Evolutionary conservation across 345 rosid genomes (phyloP).

Genomic region (Leavenworthia alabamica): DNA sequence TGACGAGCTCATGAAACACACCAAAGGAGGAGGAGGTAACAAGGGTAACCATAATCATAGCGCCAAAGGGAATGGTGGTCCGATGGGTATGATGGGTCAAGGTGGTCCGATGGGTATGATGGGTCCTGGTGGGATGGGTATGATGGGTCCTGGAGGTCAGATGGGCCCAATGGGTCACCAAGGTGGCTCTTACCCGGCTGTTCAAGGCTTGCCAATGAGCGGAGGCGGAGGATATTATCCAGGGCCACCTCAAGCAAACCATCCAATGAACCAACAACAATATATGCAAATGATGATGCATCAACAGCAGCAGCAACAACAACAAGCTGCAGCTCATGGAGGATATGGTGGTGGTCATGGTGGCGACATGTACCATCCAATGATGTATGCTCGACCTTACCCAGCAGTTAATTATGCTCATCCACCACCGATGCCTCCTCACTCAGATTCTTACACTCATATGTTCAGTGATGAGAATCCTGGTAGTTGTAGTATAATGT

Average conservation of each 20-base stretch:
- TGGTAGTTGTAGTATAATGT: conserved; percentile 82
- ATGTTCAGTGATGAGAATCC: conserved; percentile 90
- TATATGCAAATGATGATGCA: conserved; percentile 41
- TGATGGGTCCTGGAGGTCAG: conserved; percentile 32
- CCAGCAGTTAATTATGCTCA: conserved; percentile 52
- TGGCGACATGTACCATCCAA: conserved; percentile 67
- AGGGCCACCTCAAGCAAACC: conserved; percentile 29
- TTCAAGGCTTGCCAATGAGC: conserved; percentile 73
- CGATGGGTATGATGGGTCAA: conserved; percentile 35
- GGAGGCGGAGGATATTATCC: conserved; percentile 39
- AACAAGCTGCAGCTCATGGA: conserved; percentile 43
- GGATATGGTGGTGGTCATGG: conserved; percentile 63
- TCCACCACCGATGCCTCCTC: conserved; percentile 48
- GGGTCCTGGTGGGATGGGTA: conserved; percentile 31
- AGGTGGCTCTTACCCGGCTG: conserved; percentile 46
- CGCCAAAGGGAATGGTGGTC: conserved; percentile 23
- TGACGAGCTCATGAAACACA: conserved; percentile 39
- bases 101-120: conserved; percentile 30
- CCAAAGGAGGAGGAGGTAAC: conserved; percentile 31
- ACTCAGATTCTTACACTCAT: conserved; percentile 53
- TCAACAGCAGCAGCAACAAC: conserved; percentile 11
- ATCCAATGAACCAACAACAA: conserved; percentile 44
- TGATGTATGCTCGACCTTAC: conserved; percentile 70
- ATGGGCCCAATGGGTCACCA: conserved; percentile 35
- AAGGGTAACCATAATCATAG: conserved; percentile 21